phyloP scores from a whole-genome alignment of 352 stramenopile genomes.

The Albugo candida region DNA sequence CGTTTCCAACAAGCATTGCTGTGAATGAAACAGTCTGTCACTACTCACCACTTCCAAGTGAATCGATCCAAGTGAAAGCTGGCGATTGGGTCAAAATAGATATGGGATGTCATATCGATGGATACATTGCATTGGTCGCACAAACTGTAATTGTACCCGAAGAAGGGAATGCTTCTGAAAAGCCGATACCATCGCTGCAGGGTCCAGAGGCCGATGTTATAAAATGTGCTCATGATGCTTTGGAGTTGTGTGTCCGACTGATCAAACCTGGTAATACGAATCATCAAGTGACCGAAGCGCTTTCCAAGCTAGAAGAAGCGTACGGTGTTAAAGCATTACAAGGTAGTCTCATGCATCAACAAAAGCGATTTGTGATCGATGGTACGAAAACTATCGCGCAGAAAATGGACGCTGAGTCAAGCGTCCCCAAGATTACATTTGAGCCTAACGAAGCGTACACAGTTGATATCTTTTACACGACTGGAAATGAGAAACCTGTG shows the following conservation, averaged over 20 bases:
- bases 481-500: slow-evolving; percentile 91
- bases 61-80: slow-evolving; percentile 56
- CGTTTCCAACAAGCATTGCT: slow-evolving; percentile 97
- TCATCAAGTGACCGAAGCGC: slow-evolving; percentile 85
- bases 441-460: slow-evolving; percentile 97
- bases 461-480: slow-evolving; percentile 97
- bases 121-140: slow-evolving; percentile 96
- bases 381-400: slow-evolving; percentile 93
- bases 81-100: slow-evolving; percentile 88
- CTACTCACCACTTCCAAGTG: slow-evolving; percentile 87
- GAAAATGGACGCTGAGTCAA: slow-evolving; percentile 81
- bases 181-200: slow-evolving; percentile 31
- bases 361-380: slow-evolving; percentile 98
- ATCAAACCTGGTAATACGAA: slow-evolving; percentile 97
- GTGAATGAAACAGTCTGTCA: slow-evolving; percentile 99
- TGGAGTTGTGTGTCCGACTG: slow-evolving; percentile 89
- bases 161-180: slow-evolving; percentile 31
- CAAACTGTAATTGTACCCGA: slow-evolving; percentile 92
- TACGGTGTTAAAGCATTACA: slow-evolving; percentile 96
- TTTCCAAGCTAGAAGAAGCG: slow-evolving; percentile 85
- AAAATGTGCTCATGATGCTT: slow-evolving; percentile 92
- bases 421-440: slow-evolving; percentile 80
- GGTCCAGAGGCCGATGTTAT: slow-evolving; percentile 87
- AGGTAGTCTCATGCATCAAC: slow-evolving; percentile 98
- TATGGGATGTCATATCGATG: slow-evolving; percentile 98